Evolutionary conservation across 2,329 filamentous ascomycete genomes (phyloP), one percentile per base, ranked within the genome.

Genomic region (Onygena corvina): DNA sequence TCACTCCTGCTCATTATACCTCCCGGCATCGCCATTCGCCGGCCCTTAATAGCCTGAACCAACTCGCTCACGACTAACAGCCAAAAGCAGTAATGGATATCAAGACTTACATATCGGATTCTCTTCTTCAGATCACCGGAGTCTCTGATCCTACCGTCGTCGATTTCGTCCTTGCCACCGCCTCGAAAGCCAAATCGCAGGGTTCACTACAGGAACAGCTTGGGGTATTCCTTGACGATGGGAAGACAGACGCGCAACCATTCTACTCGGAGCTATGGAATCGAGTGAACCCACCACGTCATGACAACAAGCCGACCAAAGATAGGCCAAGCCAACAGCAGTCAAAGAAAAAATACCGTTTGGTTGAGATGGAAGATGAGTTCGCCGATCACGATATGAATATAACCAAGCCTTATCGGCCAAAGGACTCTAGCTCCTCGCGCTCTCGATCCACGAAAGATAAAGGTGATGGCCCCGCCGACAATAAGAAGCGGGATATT

Each of bases 141-240:
- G 75, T 71, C 44, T 76, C 74, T 33, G 76, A 78, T 52, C 65
- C 71, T 30, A 76, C 76, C 47, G 67, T 76, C 46, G 64, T 78
- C 53, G 76, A 79, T 62, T 79, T 77, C 56, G 69, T 79, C 20
- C 68, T 76, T 49, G 72, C 73, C 36, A 76, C 74, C 12, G 74
- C 76, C 7, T 65, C 64, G 55, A 68, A 69, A 18, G 69, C 71
- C 36, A 75, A 73, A 56, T 75, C 72, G 1, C 60, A 68, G 5
- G 60, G 61, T 3, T 63, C 69, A 21, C 63, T 79, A 31, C 64
- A 70, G 54, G 73, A 74, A 54, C 76, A 76, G 55, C 68, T 79
- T 5, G 62, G 65, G 8, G 62, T 65, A 31, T 76, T 78, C 59
- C 64, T 79, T 16, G 75, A 77, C 36, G 35, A 35, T 49, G 70